Conservation (phyloP, 73 alveolate genomes). For the Paraurostyla sp. region DNA sequence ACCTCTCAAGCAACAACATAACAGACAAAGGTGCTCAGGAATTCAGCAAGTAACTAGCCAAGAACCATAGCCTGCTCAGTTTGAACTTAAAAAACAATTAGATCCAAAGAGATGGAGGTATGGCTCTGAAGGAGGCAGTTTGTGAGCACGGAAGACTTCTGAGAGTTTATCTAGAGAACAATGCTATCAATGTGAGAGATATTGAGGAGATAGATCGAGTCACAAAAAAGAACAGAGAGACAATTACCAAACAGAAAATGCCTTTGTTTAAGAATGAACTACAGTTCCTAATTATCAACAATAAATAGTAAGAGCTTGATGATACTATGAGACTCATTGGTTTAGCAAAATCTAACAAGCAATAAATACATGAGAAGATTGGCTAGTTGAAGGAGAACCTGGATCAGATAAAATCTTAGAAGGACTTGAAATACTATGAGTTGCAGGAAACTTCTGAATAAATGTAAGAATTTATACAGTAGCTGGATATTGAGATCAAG, state of each 20-base stretch:
- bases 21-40: constrained; percentile 34
- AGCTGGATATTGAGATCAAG: background rate
- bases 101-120: constrained; percentile 44
- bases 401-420: background rate
- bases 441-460: background rate
- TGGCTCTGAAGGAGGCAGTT: constrained; percentile 51
- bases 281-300: background rate
- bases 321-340: background rate
- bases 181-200: constrained; percentile 55
- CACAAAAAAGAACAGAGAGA: constrained; percentile 34
- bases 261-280: constrained; percentile 42
- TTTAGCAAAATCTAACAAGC: background rate
- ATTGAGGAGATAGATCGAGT: constrained; percentile 38
- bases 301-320: background rate
- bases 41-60: constrained; percentile 9
- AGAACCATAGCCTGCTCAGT: background rate
- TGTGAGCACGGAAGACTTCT: constrained; percentile 1
- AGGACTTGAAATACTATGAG: constrained; percentile 8
- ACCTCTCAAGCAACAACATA: constrained; percentile 29
- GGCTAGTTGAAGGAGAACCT: background rate
- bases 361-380: constrained; percentile 7
- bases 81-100: constrained; percentile 1
- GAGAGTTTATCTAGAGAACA: constrained; percentile 24
- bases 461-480: constrained; percentile 9
- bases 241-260: background rate